These are phyloP conservation scores for Phyllosticta citrichinensis DNA, from an alignment of 2,329 filamentous ascomycete genomes.

Conservation along the genomic window DNA sequence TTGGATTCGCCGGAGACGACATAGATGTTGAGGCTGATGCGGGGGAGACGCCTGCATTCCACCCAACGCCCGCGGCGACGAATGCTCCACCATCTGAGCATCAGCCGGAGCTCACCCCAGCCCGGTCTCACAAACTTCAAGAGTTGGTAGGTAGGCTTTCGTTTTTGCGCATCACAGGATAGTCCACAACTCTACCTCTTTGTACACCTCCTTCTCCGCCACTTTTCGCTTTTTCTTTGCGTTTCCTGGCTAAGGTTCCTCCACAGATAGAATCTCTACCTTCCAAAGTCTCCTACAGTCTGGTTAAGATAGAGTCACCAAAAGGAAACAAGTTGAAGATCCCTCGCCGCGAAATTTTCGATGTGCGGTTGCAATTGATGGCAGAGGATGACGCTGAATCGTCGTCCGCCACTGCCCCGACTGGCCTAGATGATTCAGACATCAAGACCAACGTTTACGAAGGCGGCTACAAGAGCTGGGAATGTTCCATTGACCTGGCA, in stretches of 20 bases:
- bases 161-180: not conserved
- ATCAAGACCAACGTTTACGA: conserved; percentile 76
- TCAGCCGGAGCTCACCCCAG: not conserved
- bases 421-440: conserved; percentile 56
- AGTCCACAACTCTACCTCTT: not conserved
- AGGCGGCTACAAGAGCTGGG: conserved; percentile 84
- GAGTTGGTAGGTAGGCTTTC: conserved; percentile 34
- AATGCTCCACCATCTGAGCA: not conserved
- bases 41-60: conserved; percentile 12
- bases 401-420: conserved; percentile 35
- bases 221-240: not conserved
- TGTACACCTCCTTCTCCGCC: not conserved
- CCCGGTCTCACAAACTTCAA: conserved; percentile 19
- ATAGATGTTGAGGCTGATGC: conserved; percentile 41
- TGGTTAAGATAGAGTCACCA: conserved; percentile 51
- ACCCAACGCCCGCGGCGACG: not conserved
- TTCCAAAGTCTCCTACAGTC: conserved; percentile 62
- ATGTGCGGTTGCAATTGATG: conserved; percentile 73
- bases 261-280: conserved; percentile 49
- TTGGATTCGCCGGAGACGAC: conserved; percentile 50
- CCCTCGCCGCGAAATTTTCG: conserved; percentile 69
- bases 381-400: conserved; percentile 46
- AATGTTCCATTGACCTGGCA: conserved; percentile 72
- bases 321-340: conserved; percentile 45
- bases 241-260: not conserved